These are phyloP conservation scores for Fusarium subglutinans DNA, from an alignment of 2,329 filamentous ascomycete species.

Conservation along the genomic window DNA sequence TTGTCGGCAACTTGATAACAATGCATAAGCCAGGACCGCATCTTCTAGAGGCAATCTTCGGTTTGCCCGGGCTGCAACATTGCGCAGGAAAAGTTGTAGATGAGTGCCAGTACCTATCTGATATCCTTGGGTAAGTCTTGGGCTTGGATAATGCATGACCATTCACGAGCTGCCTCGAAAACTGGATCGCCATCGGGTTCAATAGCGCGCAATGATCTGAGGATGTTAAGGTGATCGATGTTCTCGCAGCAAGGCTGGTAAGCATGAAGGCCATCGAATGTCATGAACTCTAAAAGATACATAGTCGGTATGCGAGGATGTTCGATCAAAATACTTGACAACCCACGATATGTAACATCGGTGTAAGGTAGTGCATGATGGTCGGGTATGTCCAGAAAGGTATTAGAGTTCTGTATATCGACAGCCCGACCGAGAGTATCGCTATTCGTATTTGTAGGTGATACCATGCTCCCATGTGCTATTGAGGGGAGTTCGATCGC, in stretches of 20 bases:
- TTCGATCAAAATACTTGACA: conserved; percentile 35
- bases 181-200: conserved; percentile 37
- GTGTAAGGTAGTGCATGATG: conserved; percentile 32
- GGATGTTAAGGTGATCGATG: conserved; percentile 32
- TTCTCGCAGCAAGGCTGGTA: conserved; percentile 45
- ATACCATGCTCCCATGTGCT: neutral
- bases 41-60: conserved; percentile 33
- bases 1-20: conserved; percentile 42
- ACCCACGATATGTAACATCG: conserved; percentile 37
- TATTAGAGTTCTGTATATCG: neutral
- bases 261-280: conserved; percentile 39
- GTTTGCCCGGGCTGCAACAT: conserved; percentile 34
- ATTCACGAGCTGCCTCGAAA: conserved; percentile 44
- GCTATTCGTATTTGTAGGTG: neutral
- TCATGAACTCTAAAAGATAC: conserved; percentile 41
- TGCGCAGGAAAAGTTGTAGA: conserved; percentile 46
- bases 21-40: conserved; percentile 44
- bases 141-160: conserved; percentile 46
- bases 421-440: neutral
- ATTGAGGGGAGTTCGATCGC: neutral
- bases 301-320: conserved; percentile 35
- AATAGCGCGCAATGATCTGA: conserved; percentile 33
- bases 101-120: conserved; percentile 45
- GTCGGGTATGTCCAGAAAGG: neutral
- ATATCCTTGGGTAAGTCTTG: conserved; percentile 41